Percentiles rank a stretch among this genome's conserved stretches.
These are phyloP conservation scores for Spatholobus suberectus DNA, from an alignment of 306 rosid genomes.

Conservation along the genomic window DNA sequence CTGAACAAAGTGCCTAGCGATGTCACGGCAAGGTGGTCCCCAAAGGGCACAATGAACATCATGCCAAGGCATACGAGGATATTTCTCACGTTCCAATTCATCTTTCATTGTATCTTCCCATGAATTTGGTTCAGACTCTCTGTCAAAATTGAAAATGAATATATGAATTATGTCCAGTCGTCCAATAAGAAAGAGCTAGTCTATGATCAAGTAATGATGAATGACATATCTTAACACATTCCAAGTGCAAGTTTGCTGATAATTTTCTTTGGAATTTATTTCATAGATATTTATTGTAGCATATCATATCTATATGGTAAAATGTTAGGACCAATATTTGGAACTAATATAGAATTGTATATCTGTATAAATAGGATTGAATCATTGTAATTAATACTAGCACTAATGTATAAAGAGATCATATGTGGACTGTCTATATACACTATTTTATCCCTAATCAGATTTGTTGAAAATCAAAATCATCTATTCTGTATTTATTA, in stretches of 20 bases:
- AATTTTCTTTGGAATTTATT: constrained; percentile 5
- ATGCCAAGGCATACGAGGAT: constrained; percentile 99
- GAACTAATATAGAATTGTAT: neutral
- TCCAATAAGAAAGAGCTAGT: constrained; percentile 14
- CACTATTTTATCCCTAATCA: neutral
- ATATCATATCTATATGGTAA: neutral
- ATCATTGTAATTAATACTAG: neutral
- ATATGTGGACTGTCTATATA: neutral
- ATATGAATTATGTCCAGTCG: constrained; percentile 17
- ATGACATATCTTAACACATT: constrained; percentile 18
- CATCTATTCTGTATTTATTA: too few relatives aligned
- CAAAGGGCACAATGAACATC: constrained; percentile 98
- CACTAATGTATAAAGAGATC: neutral
- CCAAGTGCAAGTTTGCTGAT: constrained; percentile 25
- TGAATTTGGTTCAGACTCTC: constrained; percentile 99
- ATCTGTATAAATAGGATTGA: neutral
- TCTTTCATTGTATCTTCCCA: constrained; percentile 99
- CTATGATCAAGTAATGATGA: constrained; percentile 27
- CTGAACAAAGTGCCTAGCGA: constrained; percentile 99
- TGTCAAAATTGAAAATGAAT: constrained; percentile 41
- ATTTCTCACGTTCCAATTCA: constrained; percentile 86
- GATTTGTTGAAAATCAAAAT: too few relatives aligned
- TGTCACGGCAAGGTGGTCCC: constrained; percentile 99
- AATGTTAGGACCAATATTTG: neutral
- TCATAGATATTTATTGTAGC: neutral